These are phyloP conservation scores for Sicyos edulis DNA, from an alignment of 306 rosid species.

Conservation along the genomic window DNA sequence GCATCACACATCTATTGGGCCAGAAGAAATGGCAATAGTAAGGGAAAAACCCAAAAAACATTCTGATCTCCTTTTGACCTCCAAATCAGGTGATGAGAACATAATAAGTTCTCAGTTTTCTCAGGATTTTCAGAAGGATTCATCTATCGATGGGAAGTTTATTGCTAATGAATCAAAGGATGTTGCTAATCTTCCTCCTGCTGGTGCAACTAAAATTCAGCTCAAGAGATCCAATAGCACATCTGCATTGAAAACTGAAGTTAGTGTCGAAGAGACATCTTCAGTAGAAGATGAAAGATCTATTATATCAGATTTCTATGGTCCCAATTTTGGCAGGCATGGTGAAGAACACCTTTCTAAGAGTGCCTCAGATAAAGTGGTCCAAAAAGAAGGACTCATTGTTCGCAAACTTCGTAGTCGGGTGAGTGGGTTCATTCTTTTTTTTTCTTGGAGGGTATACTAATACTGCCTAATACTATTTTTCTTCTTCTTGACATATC, in stretches of 20 bases:
- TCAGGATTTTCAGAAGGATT: constrained; percentile 32
- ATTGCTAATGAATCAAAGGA: constrained; percentile 39
- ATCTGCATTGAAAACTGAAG: constrained; percentile 48
- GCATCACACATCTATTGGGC: constrained; percentile 32
- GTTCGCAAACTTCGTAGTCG: constrained; percentile 80
- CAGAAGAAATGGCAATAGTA: constrained; percentile 34
- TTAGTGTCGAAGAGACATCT: constrained; percentile 29
- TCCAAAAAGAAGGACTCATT: constrained; percentile 49
- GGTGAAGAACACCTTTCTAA: constrained; percentile 38
- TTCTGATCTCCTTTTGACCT: constrained; percentile 30
- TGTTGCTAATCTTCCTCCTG: constrained; percentile 26
- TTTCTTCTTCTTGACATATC: constrained; percentile 24
- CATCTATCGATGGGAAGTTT: constrained; percentile 26
- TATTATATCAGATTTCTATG: constrained; percentile 67
- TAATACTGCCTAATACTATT: background rate
- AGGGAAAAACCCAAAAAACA: constrained; percentile 26
- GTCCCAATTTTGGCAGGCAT: constrained; percentile 48
- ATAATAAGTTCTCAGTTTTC: constrained; percentile 32
- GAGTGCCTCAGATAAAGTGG: constrained; percentile 54
- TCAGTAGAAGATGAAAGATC: constrained; percentile 36
- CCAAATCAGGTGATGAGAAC: constrained; percentile 32
- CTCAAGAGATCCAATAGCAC: constrained; percentile 79
- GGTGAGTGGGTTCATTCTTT: constrained; percentile 47
- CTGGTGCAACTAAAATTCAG: constrained; percentile 32
- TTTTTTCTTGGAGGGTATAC: constrained; percentile 11